These are phyloP conservation scores for Arabis alpina DNA, from an alignment of 345 rosid genomes.

Conservation along the genomic window DNA sequence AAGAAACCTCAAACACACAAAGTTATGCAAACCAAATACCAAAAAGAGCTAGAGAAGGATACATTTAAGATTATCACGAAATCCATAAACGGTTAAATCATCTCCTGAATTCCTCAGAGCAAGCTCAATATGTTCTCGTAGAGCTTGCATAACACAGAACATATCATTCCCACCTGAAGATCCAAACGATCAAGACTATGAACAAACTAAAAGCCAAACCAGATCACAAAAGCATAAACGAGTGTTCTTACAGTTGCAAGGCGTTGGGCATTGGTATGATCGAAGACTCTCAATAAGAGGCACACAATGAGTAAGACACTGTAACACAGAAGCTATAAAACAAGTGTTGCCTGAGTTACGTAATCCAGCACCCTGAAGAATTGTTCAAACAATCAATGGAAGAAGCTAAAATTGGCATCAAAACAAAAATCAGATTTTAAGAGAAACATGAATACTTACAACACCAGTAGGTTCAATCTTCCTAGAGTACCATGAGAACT, in stretches of 20 bases:
- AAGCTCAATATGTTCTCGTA: conserved; percentile 61
- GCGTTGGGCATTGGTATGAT: conserved; percentile 44
- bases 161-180: conserved; percentile 56
- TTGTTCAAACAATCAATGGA: neutral
- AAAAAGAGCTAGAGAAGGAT: conserved; percentile 42
- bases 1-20: conserved; percentile 8
- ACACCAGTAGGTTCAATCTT: conserved; percentile 42
- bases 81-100: conserved; percentile 47
- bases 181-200: neutral
- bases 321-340: conserved; percentile 81
- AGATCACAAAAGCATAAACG: neutral
- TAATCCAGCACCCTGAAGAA: conserved; percentile 84
- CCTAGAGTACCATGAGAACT: neutral
- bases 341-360: conserved; percentile 85
- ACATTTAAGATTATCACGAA: conserved; percentile 68
- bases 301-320: conserved; percentile 88
- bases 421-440: neutral
- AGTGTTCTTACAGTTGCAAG: conserved; percentile 53
- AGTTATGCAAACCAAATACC: neutral
- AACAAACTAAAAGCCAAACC: neutral
- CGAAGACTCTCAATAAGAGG: conserved; percentile 67
- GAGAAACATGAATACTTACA: conserved; percentile 33
- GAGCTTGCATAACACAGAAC: conserved; percentile 66
- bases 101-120: conserved; percentile 67
- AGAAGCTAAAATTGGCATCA: neutral